These are phyloP conservation scores for Rosellinia necatrix DNA, from an alignment of 2,329 filamentous ascomycete species.

Conservation along the genomic window DNA sequence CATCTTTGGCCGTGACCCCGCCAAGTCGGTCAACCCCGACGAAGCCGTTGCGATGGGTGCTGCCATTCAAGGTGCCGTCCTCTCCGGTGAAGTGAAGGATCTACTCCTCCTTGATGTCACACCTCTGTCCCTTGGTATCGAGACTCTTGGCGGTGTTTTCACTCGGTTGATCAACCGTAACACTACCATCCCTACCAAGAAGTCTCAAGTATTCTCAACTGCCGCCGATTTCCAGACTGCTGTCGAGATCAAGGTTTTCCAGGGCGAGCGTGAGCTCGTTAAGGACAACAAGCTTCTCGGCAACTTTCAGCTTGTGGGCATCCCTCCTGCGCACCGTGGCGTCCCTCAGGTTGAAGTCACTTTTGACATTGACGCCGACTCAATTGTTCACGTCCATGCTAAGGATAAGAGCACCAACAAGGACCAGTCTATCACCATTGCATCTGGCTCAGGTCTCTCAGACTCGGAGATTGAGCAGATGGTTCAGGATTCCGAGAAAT, in stretches of 20 bases:
- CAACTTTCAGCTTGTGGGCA: constrained; percentile 99
- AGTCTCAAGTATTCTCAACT: constrained; percentile 97
- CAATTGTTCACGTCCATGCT: constrained; percentile 95
- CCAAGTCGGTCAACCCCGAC: constrained; percentile 98
- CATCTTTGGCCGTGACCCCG: constrained; percentile 94
- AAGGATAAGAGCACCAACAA: constrained; percentile 99
- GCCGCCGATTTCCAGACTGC: constrained; percentile 98
- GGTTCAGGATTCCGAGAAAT: constrained; percentile 98
- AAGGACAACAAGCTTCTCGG: constrained; percentile 98
- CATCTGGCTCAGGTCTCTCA: constrained; percentile 94
- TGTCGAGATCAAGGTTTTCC: constrained; percentile 99
- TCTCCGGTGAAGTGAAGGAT: constrained; percentile 95
- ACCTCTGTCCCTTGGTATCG: constrained; percentile 94
- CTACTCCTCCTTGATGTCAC: constrained; percentile 95
- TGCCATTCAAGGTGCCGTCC: constrained; percentile 94
- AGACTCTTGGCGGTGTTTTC: constrained; percentile 97
- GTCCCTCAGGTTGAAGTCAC: constrained; percentile 97
- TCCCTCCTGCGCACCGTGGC: constrained; percentile 93
- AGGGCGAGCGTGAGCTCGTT: constrained; percentile 99
- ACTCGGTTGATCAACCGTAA: constrained; percentile 98
- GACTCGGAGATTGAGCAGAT: constrained; percentile 95
- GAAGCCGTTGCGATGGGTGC: constrained; percentile 98
- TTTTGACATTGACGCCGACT: constrained; percentile 98
- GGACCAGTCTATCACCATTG: constrained; percentile 99
- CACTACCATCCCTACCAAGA: constrained; percentile 99